Evolutionary conservation across 306 rosid genomes (phyloP).

Genomic region (Lablab purpureus): DNA sequence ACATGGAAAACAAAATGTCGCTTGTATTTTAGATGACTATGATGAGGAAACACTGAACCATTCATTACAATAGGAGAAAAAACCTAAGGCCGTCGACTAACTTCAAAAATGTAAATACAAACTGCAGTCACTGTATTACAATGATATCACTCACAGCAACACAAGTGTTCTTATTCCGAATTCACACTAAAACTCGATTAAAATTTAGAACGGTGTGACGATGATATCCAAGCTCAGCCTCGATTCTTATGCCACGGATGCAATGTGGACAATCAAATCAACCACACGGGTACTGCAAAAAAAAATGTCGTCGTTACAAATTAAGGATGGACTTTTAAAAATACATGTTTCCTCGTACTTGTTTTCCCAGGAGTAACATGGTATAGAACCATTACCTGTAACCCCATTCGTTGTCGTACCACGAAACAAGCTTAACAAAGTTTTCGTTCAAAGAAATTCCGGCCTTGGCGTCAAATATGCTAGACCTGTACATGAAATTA

Average conservation of each 20-base stretch:
- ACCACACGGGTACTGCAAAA: conserved; percentile 86
- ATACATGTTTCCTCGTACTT: background rate
- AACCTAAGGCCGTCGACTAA: conserved; percentile 19
- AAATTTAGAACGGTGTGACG: conserved; percentile 36
- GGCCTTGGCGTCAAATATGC: conserved; percentile 97
- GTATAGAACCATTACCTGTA: conserved; percentile 65
- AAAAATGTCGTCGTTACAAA: background rate
- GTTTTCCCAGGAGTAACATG: background rate
- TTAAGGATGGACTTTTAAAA: conserved; percentile 2
- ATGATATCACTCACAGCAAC: conserved; percentile 33
- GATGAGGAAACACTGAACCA: background rate
- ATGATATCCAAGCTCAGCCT: conserved; percentile 43
- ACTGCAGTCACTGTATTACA: conserved; percentile 29
- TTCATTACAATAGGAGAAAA: conserved; percentile 41
- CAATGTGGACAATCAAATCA: conserved; percentile 85
- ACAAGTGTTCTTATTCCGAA: conserved; percentile 48
- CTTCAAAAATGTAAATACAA: conserved; percentile 3
- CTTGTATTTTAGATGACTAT: conserved; percentile 5
- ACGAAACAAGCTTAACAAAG: conserved; percentile 82
- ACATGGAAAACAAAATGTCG: conserved; percentile 20
- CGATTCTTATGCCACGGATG: conserved; percentile 52
- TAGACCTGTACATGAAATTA: conserved; percentile 69
- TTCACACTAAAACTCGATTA: conserved; percentile 14
- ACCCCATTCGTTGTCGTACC: conserved; percentile 97
- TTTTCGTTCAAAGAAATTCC: conserved; percentile 87